Percentiles rank a stretch among this genome's conserved stretches.
phyloP scores from a whole-genome alignment of 768 basidiomycete species.

The Phlegmacium glaucopus region DNA sequence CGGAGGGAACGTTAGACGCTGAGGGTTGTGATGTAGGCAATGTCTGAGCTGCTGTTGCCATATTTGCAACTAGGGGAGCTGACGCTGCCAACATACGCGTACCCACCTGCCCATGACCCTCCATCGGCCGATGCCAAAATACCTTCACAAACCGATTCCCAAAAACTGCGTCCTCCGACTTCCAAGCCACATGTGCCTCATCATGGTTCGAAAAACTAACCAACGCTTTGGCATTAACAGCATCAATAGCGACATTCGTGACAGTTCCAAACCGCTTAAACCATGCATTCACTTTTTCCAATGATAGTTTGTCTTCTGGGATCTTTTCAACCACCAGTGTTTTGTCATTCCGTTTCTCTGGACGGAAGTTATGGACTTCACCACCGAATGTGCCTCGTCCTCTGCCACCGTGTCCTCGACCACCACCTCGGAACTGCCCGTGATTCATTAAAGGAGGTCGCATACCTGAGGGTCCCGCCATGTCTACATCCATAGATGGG shows the following conservation, averaged over 20 bases:
- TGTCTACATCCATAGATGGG: slow-evolving; percentile 21
- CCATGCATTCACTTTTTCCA: slow-evolving; percentile 79
- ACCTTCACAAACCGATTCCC: slow-evolving; percentile 93
- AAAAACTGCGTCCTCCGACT: slow-evolving; percentile 92
- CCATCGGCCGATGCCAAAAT: slow-evolving; percentile 93
- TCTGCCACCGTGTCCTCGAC: slow-evolving; percentile 41
- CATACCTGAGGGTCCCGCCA: slow-evolving; percentile 27
- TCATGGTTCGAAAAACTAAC: slow-evolving; percentile 83
- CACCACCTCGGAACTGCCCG: slow-evolving; percentile 30
- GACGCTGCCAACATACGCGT: slow-evolving; percentile 78
- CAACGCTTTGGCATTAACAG: slow-evolving; percentile 69
- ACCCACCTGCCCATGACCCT: slow-evolving; percentile 82
- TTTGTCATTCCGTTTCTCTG: slow-evolving; percentile 66
- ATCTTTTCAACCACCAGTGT: slow-evolving; percentile 95
- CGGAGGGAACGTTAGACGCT: slow-evolving; percentile 14
- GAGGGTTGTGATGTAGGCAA: slow-evolving; percentile 22
- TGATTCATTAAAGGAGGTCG: slow-evolving; percentile 26
- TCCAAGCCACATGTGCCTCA: slow-evolving; percentile 88
- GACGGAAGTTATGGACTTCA: slow-evolving; percentile 64
- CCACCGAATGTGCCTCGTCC: slow-evolving; percentile 56
- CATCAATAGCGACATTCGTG: slow-evolving; percentile 88
- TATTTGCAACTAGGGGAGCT: slow-evolving; percentile 69
- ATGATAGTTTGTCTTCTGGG: slow-evolving; percentile 75
- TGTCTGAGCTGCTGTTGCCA: slow-evolving; percentile 21
- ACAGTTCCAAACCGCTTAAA: slow-evolving; percentile 92